phyloP scores from a whole-genome alignment of 257 asterid species.

The Capsicum chinense region DNA sequence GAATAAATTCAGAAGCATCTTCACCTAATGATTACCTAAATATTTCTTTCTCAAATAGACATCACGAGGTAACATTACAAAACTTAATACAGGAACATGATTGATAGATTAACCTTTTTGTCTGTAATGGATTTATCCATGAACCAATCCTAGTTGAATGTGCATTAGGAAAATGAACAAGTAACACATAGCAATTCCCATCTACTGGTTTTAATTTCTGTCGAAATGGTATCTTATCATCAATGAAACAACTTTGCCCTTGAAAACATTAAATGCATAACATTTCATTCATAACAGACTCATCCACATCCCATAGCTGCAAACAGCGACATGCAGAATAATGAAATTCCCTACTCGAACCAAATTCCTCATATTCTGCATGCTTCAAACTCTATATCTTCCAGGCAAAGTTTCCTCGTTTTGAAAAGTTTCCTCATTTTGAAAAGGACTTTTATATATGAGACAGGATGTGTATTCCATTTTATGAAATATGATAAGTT shows the following conservation, averaged over 20 bases:
- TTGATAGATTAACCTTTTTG: background rate
- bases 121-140: conserved; percentile 1
- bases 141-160: conserved; percentile 12
- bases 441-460: background rate
- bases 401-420: no score
- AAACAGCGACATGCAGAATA: conserved; percentile 1
- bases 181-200: background rate
- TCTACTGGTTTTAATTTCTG: background rate
- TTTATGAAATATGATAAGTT: background rate
- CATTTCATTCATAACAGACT: background rate
- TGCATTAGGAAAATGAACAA: conserved; percentile 9
- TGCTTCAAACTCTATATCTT: background rate
- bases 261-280: background rate
- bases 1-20: conserved; percentile 17
- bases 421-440: no score
- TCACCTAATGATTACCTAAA: background rate
- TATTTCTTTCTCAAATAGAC: conserved; percentile 22
- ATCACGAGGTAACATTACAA: background rate
- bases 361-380: background rate
- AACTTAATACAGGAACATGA: background rate
- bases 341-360: background rate
- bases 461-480: background rate
- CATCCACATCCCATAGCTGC: background rate
- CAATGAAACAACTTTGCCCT: background rate
- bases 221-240: conserved; percentile 15